Evolutionary conservation across 495 filamentous ascomycete genomes (phyloP), one percentile per base, ranked within the genome.

Genomic region (Parmelia sp.): DNA sequence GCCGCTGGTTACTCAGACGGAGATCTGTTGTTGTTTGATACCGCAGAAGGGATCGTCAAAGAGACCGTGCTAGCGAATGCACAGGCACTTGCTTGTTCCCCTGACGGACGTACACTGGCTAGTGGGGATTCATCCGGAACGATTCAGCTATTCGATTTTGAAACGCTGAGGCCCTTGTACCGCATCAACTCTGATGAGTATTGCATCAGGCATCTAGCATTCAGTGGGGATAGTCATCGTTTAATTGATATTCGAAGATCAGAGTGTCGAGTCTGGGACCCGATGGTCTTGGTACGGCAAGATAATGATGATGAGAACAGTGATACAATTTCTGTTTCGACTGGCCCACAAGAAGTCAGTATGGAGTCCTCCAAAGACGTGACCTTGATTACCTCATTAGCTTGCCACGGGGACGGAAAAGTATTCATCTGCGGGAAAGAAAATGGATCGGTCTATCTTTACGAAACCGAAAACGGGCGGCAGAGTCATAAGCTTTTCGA

Each of bases 61-160:
- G 69, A 39, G n/a, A 66, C 8, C 23, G 65, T 40, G 7, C n/a
- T 33, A 33, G 70, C 58, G 31, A 65, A 71, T 44, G 62, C 63
- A 23, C 66, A 70, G 31, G 65, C 61, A 2, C 69, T 75, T 58
- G 66, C 70, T 7, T 36, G 66, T n/a, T 72, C 69, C 44, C 67
- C 72, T 21, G 66, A 76, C 63, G 75, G 75, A 19, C 66, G 64
- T 25, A 62, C 71, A 10, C 68, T 78, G 27, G 74, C 69, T 7
- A 65, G 55, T 21, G 74, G 58, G 0, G 66, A 63, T n/a, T 68
- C 58, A 3, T 25, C 23, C 44, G 76, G 76, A 12, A 73, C 61
- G 14, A 69, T 78, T 25, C 58, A 70, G 27, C 58, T 78, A 4
- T 76, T 68, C 67, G 73, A 78, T 27, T 78, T 78, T 40, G 73